These are phyloP conservation scores for Hyparrhenia diplandra DNA, from an alignment of 176 grass and related monocot species.

Conservation along the genomic window DNA sequence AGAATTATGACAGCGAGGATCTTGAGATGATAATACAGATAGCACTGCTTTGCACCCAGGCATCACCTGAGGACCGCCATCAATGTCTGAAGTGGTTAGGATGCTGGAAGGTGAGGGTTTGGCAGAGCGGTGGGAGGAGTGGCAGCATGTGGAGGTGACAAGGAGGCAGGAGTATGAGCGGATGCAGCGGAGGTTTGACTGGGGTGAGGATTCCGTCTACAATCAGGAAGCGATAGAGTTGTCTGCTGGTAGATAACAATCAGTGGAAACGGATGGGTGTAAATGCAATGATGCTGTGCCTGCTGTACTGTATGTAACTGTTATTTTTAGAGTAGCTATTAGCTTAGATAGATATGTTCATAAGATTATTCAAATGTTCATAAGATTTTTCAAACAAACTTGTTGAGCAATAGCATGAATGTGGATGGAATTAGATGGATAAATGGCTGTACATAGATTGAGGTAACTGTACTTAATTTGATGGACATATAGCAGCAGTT, in stretches of 20 bases:
- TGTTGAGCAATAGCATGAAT: neutral
- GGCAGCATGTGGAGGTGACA: conserved; percentile 74
- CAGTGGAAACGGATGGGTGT: neutral
- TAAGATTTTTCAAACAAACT: neutral
- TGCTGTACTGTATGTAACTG: neutral
- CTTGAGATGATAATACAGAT: conserved; percentile 78
- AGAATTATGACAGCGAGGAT: conserved; percentile 36
- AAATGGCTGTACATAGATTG: neutral
- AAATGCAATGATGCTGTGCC: neutral
- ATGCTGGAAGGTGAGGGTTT: conserved; percentile 84
- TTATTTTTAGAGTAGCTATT: neutral
- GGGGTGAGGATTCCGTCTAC: conserved; percentile 60
- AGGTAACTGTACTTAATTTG: neutral
- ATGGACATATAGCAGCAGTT: neutral
- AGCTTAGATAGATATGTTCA: neutral
- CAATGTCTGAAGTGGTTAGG: conserved; percentile 81
- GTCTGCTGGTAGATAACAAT: conserved; percentile 52
- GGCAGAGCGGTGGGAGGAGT: conserved; percentile 81
- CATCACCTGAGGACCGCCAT: conserved; percentile 63
- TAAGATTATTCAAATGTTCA: neutral
- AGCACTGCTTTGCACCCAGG: conserved; percentile 68
- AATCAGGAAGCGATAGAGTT: conserved; percentile 67
- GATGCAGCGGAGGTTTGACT: conserved; percentile 49
- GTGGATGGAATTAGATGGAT: neutral
- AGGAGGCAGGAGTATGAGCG: conserved; percentile 61